Percentiles rank a stretch among this genome's conserved stretches.
Conservation (phyloP, 2,329 filamentous ascomycete genomes). For the Colletotrichum nymphaeae region DNA sequence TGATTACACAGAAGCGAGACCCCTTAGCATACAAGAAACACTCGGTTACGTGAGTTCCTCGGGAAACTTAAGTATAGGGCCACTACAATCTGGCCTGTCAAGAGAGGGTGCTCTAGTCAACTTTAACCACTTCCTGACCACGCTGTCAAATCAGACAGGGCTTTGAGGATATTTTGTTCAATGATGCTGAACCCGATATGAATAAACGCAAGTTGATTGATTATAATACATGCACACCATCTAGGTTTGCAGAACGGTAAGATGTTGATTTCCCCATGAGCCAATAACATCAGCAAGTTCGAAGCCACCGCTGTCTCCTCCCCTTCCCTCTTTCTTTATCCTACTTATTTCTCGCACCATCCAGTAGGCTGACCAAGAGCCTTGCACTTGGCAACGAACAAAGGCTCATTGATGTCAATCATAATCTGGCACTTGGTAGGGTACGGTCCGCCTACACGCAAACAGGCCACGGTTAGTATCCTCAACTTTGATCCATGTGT, state of each 20-base stretch:
- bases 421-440: constrained; percentile 15
- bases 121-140: neutral
- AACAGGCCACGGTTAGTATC: neutral
- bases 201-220: neutral
- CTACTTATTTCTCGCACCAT: constrained; percentile 1
- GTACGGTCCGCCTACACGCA: neutral
- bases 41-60: neutral
- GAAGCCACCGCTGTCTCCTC: neutral
- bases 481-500: no score
- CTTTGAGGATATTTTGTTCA: no score
- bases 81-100: no score
- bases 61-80: no score
- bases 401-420: constrained; percentile 15
- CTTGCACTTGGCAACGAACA: constrained; percentile 13
- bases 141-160: neutral
- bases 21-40: no score
- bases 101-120: no score
- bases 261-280: neutral
- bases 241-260: neutral
- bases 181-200: neutral
- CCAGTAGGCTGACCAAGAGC: neutral
- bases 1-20: neutral
- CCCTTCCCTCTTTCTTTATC: neutral
- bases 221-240: neutral
- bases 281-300: neutral